phyloP scores from a whole-genome alignment of 1,284 basidiomycete genomes.

The Ustilago sp. region DNA sequence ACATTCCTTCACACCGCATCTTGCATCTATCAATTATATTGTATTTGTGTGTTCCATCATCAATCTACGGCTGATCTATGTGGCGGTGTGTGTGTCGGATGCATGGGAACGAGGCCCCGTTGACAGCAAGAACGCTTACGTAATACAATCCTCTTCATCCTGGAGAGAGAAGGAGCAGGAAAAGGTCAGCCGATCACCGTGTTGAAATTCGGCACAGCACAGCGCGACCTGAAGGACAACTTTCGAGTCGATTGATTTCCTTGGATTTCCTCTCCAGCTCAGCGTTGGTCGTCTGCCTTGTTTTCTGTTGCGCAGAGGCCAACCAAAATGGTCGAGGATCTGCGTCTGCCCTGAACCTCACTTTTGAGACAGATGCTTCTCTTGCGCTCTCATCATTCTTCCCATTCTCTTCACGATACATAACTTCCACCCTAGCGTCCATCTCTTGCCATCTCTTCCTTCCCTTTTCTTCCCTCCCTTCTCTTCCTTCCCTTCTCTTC shows the following conservation, averaged over 20 bases:
- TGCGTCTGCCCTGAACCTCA: no score
- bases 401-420: neutral
- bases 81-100: neutral
- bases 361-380: neutral
- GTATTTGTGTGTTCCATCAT: constrained; percentile 22
- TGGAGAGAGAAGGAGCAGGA: neutral
- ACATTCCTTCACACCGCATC: constrained; percentile 11
- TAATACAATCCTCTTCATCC: constrained; percentile 1
- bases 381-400: neutral
- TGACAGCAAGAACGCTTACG: constrained; percentile 15
- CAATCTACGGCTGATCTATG: neutral
- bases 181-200: constrained; percentile 17
- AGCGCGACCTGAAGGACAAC: constrained; percentile 6
- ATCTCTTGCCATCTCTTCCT: neutral
- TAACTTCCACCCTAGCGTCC: neutral
- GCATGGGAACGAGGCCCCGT: neutral
- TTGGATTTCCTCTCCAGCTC: neutral
- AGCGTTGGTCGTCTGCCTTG: neutral
- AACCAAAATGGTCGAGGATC: neutral
- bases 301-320: constrained; percentile 1
- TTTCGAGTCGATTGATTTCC: neutral
- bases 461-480: neutral
- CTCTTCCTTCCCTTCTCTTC: neutral
- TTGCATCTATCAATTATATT: constrained; percentile 27
- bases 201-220: neutral